A percentile compares a stretch with the other conserved stretches of the same genome.
Evolutionary conservation across 345 rosid species (phyloP).

Genomic region (Hirschfeldia incana): DNA sequence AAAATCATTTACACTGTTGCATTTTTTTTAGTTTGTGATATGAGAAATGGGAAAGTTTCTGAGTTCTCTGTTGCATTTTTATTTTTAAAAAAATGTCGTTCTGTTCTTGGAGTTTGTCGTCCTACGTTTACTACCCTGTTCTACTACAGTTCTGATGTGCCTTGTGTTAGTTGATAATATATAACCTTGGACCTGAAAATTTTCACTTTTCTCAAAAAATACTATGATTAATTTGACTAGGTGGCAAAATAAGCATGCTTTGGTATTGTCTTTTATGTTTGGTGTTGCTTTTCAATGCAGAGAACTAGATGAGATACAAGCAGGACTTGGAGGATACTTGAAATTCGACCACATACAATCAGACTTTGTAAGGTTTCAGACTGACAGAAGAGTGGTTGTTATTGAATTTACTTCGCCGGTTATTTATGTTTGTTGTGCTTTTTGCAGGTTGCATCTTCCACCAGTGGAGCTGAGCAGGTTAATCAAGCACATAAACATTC

Average conservation of each 20-base stretch:
- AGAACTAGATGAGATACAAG: conserved; percentile 66
- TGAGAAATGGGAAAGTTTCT: not conserved
- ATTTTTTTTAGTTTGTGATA: conserved; percentile 8
- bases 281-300: conserved; percentile 47
- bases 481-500: conserved; percentile 48
- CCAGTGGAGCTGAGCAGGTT: conserved; percentile 46
- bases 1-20: conserved; percentile 20
- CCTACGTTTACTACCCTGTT: not conserved
- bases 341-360: conserved; percentile 43
- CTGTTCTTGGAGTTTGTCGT: conserved; percentile 4
- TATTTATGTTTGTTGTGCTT: conserved; percentile 27
- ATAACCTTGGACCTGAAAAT: conserved; percentile 1
- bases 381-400: conserved; percentile 27
- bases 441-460: conserved; percentile 51
- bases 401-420: conserved; percentile 15
- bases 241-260: conserved; percentile 8
- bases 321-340: conserved; percentile 48
- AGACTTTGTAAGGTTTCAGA: conserved; percentile 54
- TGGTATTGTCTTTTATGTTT: conserved; percentile 22
- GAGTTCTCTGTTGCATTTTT: conserved; percentile 5
- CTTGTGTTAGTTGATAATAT: conserved; percentile 8
- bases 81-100: not conserved
- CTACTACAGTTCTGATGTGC: conserved; percentile 9
- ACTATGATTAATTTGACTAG: not conserved
- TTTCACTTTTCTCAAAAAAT: not conserved